Evolutionary conservation across 345 rosid genomes (phyloP).

Genomic region (Camelina hispida): DNA sequence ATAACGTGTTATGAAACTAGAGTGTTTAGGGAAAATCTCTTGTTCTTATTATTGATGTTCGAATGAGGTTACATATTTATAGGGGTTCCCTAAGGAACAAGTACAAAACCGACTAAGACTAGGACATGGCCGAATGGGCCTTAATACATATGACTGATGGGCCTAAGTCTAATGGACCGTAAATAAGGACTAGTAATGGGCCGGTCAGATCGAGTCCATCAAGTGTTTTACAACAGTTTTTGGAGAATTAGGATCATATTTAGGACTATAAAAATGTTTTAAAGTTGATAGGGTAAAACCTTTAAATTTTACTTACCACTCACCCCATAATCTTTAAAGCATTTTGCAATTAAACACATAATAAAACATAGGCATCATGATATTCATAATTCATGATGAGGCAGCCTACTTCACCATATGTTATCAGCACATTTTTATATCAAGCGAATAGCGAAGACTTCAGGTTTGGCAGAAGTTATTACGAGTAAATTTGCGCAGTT

Average conservation of each 20-base stretch:
- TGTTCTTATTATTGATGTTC: no score
- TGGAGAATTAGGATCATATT: neutral
- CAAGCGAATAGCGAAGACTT: neutral
- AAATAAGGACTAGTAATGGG: no score
- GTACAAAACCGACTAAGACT: no score
- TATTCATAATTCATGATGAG: neutral
- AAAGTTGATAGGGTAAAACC: neutral
- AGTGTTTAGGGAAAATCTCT: no score
- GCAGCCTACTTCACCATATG: constrained; percentile 14
- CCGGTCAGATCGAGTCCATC: no score
- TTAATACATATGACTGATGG: no score
- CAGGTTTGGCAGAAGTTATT: constrained; percentile 35
- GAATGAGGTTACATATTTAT: no score
- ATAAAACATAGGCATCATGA: neutral
- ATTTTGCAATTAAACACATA: neutral
- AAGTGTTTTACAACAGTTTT: no score
- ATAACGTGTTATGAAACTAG: no score
- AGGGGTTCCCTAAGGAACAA: no score
- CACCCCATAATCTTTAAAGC: neutral
- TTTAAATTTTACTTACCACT: neutral
- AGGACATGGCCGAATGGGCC: no score
- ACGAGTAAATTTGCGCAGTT: constrained; percentile 33
- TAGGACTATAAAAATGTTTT: neutral
- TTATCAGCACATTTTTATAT: constrained; percentile 10
- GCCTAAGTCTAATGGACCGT: no score